Conservation (phyloP, 2,329 filamentous ascomycete genomes). For the Ophioceras dolichostomum region DNA sequence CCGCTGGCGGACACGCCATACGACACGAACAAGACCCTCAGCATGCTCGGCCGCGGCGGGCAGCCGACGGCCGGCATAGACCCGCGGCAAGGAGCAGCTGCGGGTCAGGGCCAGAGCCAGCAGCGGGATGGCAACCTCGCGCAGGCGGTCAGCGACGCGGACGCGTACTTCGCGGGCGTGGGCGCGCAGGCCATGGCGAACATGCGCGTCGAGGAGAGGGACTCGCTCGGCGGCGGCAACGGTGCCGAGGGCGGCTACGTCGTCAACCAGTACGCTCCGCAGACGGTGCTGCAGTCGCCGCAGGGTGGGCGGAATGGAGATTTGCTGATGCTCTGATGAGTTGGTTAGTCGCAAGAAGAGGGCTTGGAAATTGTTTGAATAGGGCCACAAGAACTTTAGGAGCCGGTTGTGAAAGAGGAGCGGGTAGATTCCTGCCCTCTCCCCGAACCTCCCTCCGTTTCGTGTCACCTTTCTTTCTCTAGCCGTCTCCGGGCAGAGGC, state of each 20-base stretch:
- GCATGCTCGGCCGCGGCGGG: slow-evolving; percentile 41
- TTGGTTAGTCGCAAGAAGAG: too few relatives aligned
- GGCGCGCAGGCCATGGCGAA: slow-evolving; percentile 22
- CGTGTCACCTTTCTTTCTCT: too few relatives aligned
- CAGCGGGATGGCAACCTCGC: slow-evolving; percentile 38
- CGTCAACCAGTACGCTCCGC: slow-evolving; percentile 70
- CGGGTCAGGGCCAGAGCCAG: slow-evolving; percentile 8
- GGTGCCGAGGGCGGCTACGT: slow-evolving; percentile 46
- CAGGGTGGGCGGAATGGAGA: slow-evolving; percentile 57
- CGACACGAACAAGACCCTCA: slow-evolving; percentile 48
- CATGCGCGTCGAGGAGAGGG: slow-evolving; percentile 54
- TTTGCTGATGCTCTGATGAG: slow-evolving; percentile 42
- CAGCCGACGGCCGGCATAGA: slow-evolving; percentile 36
- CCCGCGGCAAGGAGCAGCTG: slow-evolving; percentile 19
- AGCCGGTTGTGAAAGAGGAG: too few relatives aligned
- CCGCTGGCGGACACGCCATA: slow-evolving; percentile 13
- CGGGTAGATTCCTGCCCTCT: too few relatives aligned
- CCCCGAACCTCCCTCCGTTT: too few relatives aligned
- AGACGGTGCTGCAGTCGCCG: slow-evolving; percentile 62
- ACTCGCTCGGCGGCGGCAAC: slow-evolving; percentile 47
- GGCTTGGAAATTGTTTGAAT: too few relatives aligned
- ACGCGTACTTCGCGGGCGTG: slow-evolving; percentile 69
- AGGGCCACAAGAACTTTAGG: too few relatives aligned
- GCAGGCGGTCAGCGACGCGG: slow-evolving; percentile 70
- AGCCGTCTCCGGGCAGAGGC: too few relatives aligned